These are phyloP conservation scores for Rickenella mellea DNA, from an alignment of 768 basidiomycete species.

Conservation along the genomic window DNA sequence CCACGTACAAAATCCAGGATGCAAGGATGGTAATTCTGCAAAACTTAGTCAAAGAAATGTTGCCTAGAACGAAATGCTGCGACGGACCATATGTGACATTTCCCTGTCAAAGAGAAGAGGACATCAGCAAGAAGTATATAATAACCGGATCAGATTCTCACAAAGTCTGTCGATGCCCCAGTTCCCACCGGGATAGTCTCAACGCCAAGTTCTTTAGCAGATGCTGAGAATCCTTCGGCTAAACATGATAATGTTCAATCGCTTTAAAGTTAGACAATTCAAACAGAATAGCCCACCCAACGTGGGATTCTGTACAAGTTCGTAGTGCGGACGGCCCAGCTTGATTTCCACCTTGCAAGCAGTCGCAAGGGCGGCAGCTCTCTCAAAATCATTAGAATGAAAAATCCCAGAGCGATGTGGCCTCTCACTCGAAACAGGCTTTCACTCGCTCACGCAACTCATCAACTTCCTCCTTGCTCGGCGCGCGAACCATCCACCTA, in stretches of 20 bases:
- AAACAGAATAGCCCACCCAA: constrained; percentile 15
- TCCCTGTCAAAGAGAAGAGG: constrained; percentile 33
- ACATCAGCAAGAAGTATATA: not conserved
- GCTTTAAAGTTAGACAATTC: not conserved
- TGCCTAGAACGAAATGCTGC: constrained; percentile 4
- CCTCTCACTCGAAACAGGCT: constrained; percentile 60
- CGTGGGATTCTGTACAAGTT: constrained; percentile 23
- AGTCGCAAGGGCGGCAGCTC: constrained; percentile 56
- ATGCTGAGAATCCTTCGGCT: not conserved
- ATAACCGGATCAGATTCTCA: constrained; percentile 25
- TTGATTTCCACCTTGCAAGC: constrained; percentile 21
- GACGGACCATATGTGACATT: constrained; percentile 60
- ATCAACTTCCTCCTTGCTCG: constrained; percentile 46
- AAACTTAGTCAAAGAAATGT: constrained; percentile 4
- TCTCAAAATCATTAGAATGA: constrained; percentile 18
- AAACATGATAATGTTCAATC: not conserved
- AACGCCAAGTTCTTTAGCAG: not conserved
- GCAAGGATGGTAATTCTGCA: constrained; percentile 16
- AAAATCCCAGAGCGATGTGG: not conserved
- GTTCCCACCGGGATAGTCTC: constrained; percentile 20
- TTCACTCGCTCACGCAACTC: constrained; percentile 48
- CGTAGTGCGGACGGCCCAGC: constrained; percentile 16
- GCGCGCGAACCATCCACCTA: constrained; percentile 59
- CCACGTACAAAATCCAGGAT: constrained; percentile 11
- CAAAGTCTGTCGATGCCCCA: constrained; percentile 70